Base-by-base conservation (phyloP, 371 early-diverging fungal species). In the Syncephalis fuscata region DNA sequence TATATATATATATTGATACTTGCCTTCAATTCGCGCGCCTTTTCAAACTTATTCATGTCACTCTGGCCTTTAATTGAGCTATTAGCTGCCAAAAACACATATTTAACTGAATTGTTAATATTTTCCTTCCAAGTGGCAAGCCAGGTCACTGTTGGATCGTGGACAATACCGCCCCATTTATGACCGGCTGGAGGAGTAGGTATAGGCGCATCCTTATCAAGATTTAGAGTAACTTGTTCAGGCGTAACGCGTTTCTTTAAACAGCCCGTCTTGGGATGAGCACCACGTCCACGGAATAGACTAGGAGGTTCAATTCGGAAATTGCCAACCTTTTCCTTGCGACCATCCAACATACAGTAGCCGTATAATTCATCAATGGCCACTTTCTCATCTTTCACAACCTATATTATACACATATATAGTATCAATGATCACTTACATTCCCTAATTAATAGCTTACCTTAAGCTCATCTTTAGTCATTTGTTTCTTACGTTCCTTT, bases 71-170 rank as follows among this genome's bases (percentile, higher is more conserved):
- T 97, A 61, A 91, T 70, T n/a, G 89, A 78, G 45, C 88, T 88
- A 19, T 73, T 81, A 2, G 91, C 92, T 0, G 89, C 85, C 59
- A 95, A 70, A 55, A 90, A 90, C 15, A 97, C 90, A 62, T 97
- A 97, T 60, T 97, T 97, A 58, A 71, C 74, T 43, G 67, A 70
- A 14, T 74, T 81, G 60, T 91, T 94, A 43, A 97, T 82, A 61
- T 91, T 93, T 57, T 95, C 96, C 56, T 88, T 92, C 98, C 98
- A 97, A 24, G 74, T 91, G 2, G 98, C 98, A 26, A 97, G 67
- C 98, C 98, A 97, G 15, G 91, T 88, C 26, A 91, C 92, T 1
- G 79, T 85, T 55, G 83, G 81, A 54, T 94, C 91, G 57, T 94
- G 85, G 2, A 83, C 72, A 39, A 95, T 75, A 9, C 67, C 62